Base-by-base conservation (phyloP, 345 rosid species). In the Gynandropsis gynandra region DNA sequence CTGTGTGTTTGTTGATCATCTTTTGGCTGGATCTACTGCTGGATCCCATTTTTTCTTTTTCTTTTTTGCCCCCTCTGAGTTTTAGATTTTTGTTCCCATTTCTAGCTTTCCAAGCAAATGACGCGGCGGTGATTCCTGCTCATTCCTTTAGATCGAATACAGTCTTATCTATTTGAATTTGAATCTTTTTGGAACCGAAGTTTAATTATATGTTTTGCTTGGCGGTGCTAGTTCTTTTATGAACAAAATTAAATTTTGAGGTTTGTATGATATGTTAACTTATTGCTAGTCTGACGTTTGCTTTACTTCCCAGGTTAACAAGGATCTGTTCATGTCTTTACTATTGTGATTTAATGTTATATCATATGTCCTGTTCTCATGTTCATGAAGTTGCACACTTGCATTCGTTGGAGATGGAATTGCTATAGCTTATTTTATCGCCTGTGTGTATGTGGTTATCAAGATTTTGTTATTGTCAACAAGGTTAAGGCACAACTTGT, bases 21-120 rank as follows among this genome's bases (percentile, higher is more conserved):
- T 55, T 12, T 0, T 9, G 14, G 10, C 17, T 15, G 48, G 61
- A 61, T 61, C 62, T 60, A 42, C 33, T 46, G 31, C 1, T 51
- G 54, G 72, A 67, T 67, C 72, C 55, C 45, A 59, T 57, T 65
- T 58, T 56, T 34, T n/a, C 6, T 27, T 40, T 19, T 34, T 49
- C 7, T 29, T 33, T 29, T n/a, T n/a, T n/a, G n/a, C n/a, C n/a
- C n/a, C n/a, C 5, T 8, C n/a, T 51, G 37, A 63, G 54, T 50
- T 15, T 19, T 14, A 0, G 4, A 13, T 19, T 54, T 52, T 27
- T 32, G 52, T 9, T 14, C 1, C 3, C 1, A 31, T 16, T 21
- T 49, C 1, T 40, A 37, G 4, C 15, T 57, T 57, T 46, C 24
- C 62, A 21, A 12, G 32, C 20, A 44, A 20, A 44, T 56, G 40